phyloP scores from a whole-genome alignment of 1,284 basidiomycete genomes.

The Cystobasidiaceae sp. region DNA sequence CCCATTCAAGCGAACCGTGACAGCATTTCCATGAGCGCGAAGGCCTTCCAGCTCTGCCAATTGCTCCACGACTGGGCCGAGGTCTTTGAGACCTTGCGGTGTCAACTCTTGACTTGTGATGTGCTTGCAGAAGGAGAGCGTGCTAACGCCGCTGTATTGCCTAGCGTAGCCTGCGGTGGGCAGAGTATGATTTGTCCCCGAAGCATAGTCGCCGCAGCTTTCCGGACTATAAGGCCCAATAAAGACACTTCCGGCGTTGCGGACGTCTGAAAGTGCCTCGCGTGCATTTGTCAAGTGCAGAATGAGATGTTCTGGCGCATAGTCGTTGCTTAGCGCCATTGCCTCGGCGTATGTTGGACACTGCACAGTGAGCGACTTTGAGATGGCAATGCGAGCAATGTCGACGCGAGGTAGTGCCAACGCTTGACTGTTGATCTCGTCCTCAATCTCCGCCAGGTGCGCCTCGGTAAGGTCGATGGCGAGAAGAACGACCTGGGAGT shows the following conservation, averaged over 20 bases:
- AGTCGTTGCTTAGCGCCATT: conserved; percentile 86
- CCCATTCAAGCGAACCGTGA: conserved; percentile 45
- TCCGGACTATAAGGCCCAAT: conserved; percentile 92
- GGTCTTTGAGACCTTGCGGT: conserved; percentile 63
- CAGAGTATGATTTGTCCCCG: conserved; percentile 93
- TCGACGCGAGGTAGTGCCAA: conserved; percentile 77
- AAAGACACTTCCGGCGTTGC: conserved; percentile 94
- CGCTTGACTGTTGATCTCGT: conserved; percentile 83
- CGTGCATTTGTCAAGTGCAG: conserved; percentile 72
- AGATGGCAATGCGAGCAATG: conserved; percentile 83
- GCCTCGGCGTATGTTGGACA: conserved; percentile 66
- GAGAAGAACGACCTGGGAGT: conserved; percentile 95
- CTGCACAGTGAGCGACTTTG: conserved; percentile 85
- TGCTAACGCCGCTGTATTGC: conserved; percentile 97
- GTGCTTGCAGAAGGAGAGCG: conserved; percentile 95
- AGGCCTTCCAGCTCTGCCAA: conserved; percentile 93
- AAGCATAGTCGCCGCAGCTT: conserved; percentile 95
- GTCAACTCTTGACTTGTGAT: conserved; percentile 95
- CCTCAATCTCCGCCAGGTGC: conserved; percentile 68
- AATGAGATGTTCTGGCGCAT: conserved; percentile 95
- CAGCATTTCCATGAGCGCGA: conserved; percentile 73
- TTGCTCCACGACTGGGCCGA: conserved; percentile 85
- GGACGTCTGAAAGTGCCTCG: conserved; percentile 60
- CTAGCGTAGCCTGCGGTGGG: conserved; percentile 74
- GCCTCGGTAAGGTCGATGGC: conserved; percentile 63